Percentiles rank a stretch among this genome's conserved stretches.
Evolutionary conservation across 257 asterid genomes (phyloP).

Genomic region (Solanum ahanhuiri): DNA sequence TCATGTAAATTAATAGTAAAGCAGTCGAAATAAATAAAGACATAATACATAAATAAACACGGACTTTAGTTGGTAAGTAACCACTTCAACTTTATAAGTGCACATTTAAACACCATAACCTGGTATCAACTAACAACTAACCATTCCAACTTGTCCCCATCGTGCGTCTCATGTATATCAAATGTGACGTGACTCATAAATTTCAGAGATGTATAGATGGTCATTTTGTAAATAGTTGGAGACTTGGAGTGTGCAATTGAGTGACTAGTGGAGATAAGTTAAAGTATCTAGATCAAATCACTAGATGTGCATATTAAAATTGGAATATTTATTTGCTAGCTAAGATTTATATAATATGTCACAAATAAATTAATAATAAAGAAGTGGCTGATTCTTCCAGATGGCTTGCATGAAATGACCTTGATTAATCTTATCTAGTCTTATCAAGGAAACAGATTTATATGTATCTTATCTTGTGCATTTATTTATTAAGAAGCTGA

Average conservation of each 20-base stretch:
- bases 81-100: neutral
- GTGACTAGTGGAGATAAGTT: neutral
- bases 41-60: no score
- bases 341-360: neutral
- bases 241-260: no score
- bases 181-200: neutral
- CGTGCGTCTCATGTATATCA: no score
- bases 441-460: neutral
- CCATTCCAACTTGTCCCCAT: neutral
- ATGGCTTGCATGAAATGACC: neutral
- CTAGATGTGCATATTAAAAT: neutral
- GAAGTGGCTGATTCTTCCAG: neutral
- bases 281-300: neutral
- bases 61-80: no score
- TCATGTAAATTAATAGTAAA: neutral
- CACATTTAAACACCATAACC: no score
- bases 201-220: no score
- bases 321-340: no score
- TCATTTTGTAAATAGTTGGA: no score
- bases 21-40: neutral
- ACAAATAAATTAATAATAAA: neutral
- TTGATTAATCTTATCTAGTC: neutral
- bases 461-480: neutral
- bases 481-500: neutral
- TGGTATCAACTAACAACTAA: no score